Percentiles rank a stretch among this genome's conserved stretches.
phyloP scores from a whole-genome alignment of 2,329 filamentous ascomycete genomes.

The Xylaria digitata region DNA sequence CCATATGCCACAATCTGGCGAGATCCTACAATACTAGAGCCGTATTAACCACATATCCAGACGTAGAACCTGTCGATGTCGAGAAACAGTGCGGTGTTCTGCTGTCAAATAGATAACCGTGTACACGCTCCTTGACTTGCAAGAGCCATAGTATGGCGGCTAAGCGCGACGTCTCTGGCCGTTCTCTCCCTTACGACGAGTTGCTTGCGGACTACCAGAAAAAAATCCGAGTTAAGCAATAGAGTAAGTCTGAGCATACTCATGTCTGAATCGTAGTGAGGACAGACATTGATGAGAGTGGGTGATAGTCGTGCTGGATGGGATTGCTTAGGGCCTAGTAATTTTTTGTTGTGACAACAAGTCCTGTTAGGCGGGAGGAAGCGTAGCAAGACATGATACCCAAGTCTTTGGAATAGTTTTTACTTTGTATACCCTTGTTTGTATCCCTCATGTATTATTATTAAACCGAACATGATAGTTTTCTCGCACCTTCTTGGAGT shows the following conservation, averaged over 20 bases:
- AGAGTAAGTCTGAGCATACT: constrained; percentile 72
- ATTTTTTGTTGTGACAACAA: neutral
- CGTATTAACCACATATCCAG: constrained; percentile 16
- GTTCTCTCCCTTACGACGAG: constrained; percentile 92
- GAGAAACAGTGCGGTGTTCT: constrained; percentile 93
- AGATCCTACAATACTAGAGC: no score
- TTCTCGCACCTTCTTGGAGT: neutral
- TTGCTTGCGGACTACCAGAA: constrained; percentile 89
- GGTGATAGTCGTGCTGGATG: constrained; percentile 60
- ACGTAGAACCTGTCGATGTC: constrained; percentile 83
- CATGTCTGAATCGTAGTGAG: neutral
- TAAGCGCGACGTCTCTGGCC: constrained; percentile 86
- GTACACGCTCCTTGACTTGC: constrained; percentile 88
- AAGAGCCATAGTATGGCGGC: constrained; percentile 97
- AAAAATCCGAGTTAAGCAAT: constrained; percentile 98
- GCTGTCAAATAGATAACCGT: constrained; percentile 85
- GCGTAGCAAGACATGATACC: constrained; percentile 32
- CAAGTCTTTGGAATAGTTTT: constrained; percentile 30
- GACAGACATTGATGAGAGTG: constrained; percentile 35
- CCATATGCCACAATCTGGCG: neutral
- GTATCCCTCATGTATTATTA: constrained; percentile 1
- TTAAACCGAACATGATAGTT: constrained; percentile 6
- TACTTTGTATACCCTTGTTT: constrained; percentile 35
- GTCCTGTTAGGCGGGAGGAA: neutral
- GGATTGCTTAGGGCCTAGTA: constrained; percentile 50